phyloP scores from a whole-genome alignment of 371 early-diverging fungal genomes.

The Chytridium lagenaria region DNA sequence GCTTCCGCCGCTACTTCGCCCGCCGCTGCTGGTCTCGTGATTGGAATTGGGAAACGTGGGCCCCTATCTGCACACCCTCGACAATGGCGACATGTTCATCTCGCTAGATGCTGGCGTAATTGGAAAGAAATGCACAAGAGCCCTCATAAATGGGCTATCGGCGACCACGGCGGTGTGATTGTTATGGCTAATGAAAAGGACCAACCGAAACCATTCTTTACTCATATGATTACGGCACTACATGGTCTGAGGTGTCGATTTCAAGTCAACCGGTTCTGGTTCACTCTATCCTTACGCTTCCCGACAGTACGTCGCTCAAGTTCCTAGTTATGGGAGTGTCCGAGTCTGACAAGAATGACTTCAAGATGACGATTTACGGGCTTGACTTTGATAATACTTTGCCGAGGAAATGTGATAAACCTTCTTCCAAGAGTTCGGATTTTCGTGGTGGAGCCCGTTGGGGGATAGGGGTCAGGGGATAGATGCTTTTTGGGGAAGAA shows the following conservation, averaged over 20 bases:
- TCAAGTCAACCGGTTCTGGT: slow-evolving; percentile 43
- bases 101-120: slow-evolving; percentile 88
- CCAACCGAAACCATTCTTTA: slow-evolving; percentile 68
- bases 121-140: slow-evolving; percentile 82
- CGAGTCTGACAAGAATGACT: slow-evolving; percentile 59
- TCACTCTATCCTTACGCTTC: slow-evolving; percentile 37
- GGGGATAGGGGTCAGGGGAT: slow-evolving; percentile 64
- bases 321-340: slow-evolving; percentile 45
- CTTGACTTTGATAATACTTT: slow-evolving; percentile 75
- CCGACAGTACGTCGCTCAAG: slow-evolving; percentile 41
- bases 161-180: slow-evolving; percentile 82
- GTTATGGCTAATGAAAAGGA: slow-evolving; percentile 73
- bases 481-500: slow-evolving; percentile 87
- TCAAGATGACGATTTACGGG: slow-evolving; percentile 13
- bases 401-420: slow-evolving; percentile 69
- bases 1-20: slow-evolving; percentile 53
- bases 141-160: slow-evolving; percentile 89
- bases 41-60: slow-evolving; percentile 96
- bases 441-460: slow-evolving; percentile 74
- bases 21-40: slow-evolving; percentile 85
- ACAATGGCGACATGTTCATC: slow-evolving; percentile 80
- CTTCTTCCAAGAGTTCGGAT: slow-evolving; percentile 66
- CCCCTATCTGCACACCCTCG: slow-evolving; percentile 62
- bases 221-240: slow-evolving; percentile 75
- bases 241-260: slow-evolving; percentile 68